phyloP scores from a whole-genome alignment of 2,329 filamentous ascomycete species.

The Epichloe hybrida region DNA sequence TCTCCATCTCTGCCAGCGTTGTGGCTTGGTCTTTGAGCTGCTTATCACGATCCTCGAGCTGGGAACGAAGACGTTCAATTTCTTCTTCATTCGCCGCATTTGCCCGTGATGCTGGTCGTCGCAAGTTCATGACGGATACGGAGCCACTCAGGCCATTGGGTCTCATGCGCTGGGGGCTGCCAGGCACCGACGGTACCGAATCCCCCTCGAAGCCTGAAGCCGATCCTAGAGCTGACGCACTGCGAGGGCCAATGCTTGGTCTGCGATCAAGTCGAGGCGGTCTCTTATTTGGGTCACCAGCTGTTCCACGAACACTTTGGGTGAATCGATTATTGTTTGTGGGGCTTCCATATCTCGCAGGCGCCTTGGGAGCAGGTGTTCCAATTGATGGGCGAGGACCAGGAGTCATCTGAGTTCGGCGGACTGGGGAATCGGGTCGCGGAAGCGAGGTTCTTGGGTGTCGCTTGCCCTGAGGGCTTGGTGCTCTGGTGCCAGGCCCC shows the following conservation, averaged over 20 bases:
- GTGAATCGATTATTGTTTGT: constrained; percentile 41
- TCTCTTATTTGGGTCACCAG: constrained; percentile 48
- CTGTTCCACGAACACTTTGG: constrained; percentile 47
- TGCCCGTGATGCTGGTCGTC: constrained; percentile 40
- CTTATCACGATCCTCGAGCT: constrained; percentile 72
- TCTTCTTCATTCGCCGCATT: constrained; percentile 52
- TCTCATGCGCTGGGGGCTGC: constrained; percentile 36
- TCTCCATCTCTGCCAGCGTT: constrained; percentile 80
- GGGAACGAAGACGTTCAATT: constrained; percentile 54
- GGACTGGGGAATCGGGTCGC: constrained; percentile 74
- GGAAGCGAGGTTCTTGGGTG: constrained; percentile 59
- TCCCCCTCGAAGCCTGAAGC: constrained; percentile 44
- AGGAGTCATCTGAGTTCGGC: constrained; percentile 51
- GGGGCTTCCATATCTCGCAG: constrained; percentile 23
- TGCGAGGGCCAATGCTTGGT: constrained; percentile 41
- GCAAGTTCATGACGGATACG: constrained; percentile 38
- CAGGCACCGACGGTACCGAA: constrained; percentile 26
- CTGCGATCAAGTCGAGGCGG: constrained; percentile 33
- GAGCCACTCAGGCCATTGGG: constrained; percentile 42
- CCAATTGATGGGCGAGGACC: constrained; percentile 41
- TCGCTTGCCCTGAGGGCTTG: constrained; percentile 60
- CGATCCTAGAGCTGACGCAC: constrained; percentile 44
- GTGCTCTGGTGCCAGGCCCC: constrained; percentile 52
- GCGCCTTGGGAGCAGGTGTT: constrained; percentile 25
- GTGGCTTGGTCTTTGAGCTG: constrained; percentile 81